Conservation (phyloP, 495 filamentous ascomycete species). For the Podospora tetraspora region DNA sequence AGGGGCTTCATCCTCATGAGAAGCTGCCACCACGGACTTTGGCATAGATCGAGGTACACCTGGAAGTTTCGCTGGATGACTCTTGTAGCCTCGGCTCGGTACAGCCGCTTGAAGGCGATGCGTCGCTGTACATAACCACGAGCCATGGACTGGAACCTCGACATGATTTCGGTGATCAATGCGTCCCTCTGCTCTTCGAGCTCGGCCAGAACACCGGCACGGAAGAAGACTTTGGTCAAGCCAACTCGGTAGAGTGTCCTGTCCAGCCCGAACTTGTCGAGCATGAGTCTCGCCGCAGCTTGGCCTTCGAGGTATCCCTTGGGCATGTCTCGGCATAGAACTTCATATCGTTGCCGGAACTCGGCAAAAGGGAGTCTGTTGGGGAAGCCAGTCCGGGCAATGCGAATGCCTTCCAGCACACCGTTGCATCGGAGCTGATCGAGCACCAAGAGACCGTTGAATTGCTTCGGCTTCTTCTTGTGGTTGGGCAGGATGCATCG, state of each 20-base stretch:
- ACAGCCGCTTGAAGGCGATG: conserved; percentile 84
- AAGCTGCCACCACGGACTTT: conserved; percentile 94
- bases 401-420: conserved; percentile 96
- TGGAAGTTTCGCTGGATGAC: conserved; percentile 94
- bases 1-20: conserved; percentile 95
- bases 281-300: conserved; percentile 74
- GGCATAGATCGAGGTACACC: conserved; percentile 78
- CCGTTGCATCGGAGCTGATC: conserved; percentile 97
- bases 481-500: conserved; percentile 98
- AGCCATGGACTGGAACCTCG: conserved; percentile 86
- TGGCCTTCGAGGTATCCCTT: conserved; percentile 91
- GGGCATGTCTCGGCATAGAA: conserved; percentile 85
- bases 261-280: conserved; percentile 84
- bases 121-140: conserved; percentile 84
- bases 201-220: conserved; percentile 92
- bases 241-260: conserved; percentile 84
- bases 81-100: conserved; percentile 87
- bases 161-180: conserved; percentile 87
- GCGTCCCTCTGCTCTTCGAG: conserved; percentile 92
- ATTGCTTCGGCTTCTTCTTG: conserved; percentile 92
- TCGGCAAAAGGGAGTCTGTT: conserved; percentile 89
- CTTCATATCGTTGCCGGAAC: conserved; percentile 94
- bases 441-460: conserved; percentile 80
- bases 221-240: conserved; percentile 96
- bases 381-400: conserved; percentile 96